Percentiles rank a stretch among this genome's conserved stretches.
Conservation (phyloP, 257 asterid genomes). For the Scutellaria baicalensis region DNA sequence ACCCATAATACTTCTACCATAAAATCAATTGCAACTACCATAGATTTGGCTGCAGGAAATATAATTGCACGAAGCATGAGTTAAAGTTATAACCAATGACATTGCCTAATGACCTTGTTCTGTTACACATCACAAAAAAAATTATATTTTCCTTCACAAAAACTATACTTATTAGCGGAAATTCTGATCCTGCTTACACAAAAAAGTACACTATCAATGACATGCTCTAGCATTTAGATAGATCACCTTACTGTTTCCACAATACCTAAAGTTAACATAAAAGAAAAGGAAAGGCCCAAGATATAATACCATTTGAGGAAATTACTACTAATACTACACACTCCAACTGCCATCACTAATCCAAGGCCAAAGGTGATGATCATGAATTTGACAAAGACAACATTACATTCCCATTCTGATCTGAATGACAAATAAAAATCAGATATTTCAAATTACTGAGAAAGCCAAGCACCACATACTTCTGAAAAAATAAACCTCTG, state of each 20-base stretch:
- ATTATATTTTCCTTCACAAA: neutral
- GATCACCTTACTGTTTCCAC: neutral
- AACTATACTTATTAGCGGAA: neutral
- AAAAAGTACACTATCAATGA: neutral
- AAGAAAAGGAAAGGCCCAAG: neutral
- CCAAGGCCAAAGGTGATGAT: neutral
- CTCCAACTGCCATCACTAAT: neutral
- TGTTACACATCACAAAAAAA: neutral
- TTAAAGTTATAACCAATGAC: neutral
- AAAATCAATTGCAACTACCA: neutral
- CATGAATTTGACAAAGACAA: neutral
- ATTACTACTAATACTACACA: no score
- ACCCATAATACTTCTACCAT: neutral
- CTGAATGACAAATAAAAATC: neutral
- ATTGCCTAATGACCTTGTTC: neutral
- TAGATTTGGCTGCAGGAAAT: neutral
- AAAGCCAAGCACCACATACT: neutral
- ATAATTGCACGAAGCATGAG: neutral
- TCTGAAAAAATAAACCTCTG: neutral
- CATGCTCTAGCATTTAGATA: neutral
- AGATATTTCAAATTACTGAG: neutral
- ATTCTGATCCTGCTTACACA: neutral
- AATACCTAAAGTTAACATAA: neutral
- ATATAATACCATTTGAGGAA: neutral
- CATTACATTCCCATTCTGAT: neutral